Evolutionary conservation across 164 flowering plant species (phyloP).

Genomic region (Macadamia tetraphylla): DNA sequence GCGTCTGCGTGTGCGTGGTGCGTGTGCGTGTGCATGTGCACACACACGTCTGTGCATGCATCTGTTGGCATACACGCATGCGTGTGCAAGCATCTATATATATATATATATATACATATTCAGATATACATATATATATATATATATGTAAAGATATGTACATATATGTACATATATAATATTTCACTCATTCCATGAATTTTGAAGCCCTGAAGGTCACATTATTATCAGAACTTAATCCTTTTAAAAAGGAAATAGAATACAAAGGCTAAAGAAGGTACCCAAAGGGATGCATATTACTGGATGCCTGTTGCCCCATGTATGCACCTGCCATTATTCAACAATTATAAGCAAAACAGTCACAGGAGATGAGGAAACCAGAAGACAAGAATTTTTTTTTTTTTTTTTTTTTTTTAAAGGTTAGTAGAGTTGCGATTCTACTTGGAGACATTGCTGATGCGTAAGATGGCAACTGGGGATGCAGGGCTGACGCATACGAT

Average conservation of each 20-base stretch:
- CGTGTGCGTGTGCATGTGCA: too few relatives aligned
- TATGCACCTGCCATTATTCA: conserved; percentile 23
- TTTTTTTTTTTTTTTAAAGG: too few relatives aligned
- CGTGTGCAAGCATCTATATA: too few relatives aligned
- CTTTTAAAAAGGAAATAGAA: background rate
- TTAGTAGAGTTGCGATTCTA: conserved; percentile 10
- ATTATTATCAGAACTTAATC: background rate
- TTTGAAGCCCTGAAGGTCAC: background rate
- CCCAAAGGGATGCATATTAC: conserved; percentile 18
- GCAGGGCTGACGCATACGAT: conserved; percentile 15
- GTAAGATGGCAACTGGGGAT: background rate
- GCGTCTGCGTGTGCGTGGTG: too few relatives aligned
- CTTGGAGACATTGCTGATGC: conserved; percentile 32
- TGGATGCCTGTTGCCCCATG: conserved; percentile 24
- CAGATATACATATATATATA: too few relatives aligned
- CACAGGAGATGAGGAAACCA: background rate
- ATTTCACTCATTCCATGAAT: background rate
- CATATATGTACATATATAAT: background rate
- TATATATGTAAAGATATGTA: too few relatives aligned
- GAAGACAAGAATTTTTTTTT: background rate
- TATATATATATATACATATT: too few relatives aligned
- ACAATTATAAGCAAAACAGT: background rate
- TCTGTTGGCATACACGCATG: too few relatives aligned
- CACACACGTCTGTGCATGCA: too few relatives aligned
- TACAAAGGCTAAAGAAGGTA: conserved; percentile 7